A percentile compares a stretch with the other conserved stretches of the same genome.
phyloP scores from a whole-genome alignment of 768 basidiomycete species.

The Pisolithus albus region DNA sequence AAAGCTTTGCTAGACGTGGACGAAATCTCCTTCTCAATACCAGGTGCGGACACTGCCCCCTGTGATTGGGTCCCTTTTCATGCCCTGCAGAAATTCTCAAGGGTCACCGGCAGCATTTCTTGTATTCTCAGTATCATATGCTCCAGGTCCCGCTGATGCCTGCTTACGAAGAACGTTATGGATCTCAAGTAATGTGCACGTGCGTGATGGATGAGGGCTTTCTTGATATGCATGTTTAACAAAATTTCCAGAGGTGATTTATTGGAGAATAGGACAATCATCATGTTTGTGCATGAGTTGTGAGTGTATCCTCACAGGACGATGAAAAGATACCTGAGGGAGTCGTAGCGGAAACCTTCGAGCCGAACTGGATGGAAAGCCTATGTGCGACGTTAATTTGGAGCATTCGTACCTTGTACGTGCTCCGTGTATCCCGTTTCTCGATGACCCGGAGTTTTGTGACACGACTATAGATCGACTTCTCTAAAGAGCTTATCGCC shows the following conservation, averaged over 20 bases:
- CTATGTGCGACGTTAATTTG: slow-evolving; percentile 64
- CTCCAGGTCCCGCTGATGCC: slow-evolving; percentile 74
- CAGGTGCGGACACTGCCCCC: slow-evolving; percentile 39
- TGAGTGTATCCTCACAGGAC: slow-evolving; percentile 33
- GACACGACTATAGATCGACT: slow-evolving; percentile 65
- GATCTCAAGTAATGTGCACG: slow-evolving; percentile 86
- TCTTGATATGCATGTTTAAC: slow-evolving; percentile 1
- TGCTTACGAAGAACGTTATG: slow-evolving; percentile 66
- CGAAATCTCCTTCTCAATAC: slow-evolving; percentile 57
- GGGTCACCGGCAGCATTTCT: slow-evolving; percentile 76
- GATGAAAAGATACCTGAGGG: background rate
- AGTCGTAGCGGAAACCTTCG: slow-evolving; percentile 75
- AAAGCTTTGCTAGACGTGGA: slow-evolving; percentile 43
- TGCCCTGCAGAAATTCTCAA: slow-evolving; percentile 68
- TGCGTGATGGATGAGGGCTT: slow-evolving; percentile 33
- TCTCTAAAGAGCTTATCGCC: slow-evolving; percentile 67
- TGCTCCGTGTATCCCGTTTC: background rate
- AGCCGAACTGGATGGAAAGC: slow-evolving; percentile 69
- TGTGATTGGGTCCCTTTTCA: slow-evolving; percentile 1
- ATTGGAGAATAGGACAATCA: slow-evolving; percentile 66
- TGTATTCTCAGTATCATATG: slow-evolving; percentile 72
- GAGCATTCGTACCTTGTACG: slow-evolving; percentile 82
- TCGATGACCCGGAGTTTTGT: background rate
- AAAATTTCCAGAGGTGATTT: slow-evolving; percentile 55
- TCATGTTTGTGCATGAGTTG: slow-evolving; percentile 95